These are phyloP conservation scores for Stellera chamaejasme DNA, from an alignment of 345 rosid genomes.

Conservation along the genomic window DNA sequence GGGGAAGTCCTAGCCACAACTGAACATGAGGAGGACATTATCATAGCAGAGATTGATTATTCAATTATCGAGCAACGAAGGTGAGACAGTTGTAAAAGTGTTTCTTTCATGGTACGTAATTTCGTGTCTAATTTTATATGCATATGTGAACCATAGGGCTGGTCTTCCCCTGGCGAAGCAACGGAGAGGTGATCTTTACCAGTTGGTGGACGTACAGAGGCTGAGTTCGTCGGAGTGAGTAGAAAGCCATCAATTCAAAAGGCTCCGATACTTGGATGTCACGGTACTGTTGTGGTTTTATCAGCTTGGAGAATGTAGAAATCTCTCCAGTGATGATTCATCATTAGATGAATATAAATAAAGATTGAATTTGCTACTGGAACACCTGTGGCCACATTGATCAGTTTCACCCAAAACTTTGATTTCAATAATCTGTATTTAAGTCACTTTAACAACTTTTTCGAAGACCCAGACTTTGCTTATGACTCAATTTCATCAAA, in stretches of 20 bases:
- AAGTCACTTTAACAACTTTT: no score
- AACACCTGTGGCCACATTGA: no score
- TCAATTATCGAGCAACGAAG: constrained; percentile 67
- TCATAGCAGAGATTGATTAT: constrained; percentile 79
- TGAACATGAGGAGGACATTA: constrained; percentile 67
- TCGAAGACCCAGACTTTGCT: no score
- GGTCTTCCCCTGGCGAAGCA: constrained; percentile 66
- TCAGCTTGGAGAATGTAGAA: no score
- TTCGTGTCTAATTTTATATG: not conserved
- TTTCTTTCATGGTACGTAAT: not conserved
- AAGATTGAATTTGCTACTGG: no score
- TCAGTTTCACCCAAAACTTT: no score
- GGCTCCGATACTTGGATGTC: no score
- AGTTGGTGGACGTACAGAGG: constrained; percentile 64
- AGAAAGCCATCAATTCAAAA: not conserved
- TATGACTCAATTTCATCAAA: no score
- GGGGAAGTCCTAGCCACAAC: constrained; percentile 89
- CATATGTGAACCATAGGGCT: constrained; percentile 31
- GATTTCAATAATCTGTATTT: no score
- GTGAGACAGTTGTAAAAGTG: constrained; percentile 24
- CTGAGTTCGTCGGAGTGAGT: constrained; percentile 21
- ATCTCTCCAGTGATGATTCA: no score
- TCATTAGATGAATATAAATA: no score
- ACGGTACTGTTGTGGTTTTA: no score
- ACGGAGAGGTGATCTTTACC: constrained; percentile 77